These are phyloP conservation scores for Articulospora tetracladia DNA, from an alignment of 495 filamentous ascomycete genomes.

Conservation along the genomic window DNA sequence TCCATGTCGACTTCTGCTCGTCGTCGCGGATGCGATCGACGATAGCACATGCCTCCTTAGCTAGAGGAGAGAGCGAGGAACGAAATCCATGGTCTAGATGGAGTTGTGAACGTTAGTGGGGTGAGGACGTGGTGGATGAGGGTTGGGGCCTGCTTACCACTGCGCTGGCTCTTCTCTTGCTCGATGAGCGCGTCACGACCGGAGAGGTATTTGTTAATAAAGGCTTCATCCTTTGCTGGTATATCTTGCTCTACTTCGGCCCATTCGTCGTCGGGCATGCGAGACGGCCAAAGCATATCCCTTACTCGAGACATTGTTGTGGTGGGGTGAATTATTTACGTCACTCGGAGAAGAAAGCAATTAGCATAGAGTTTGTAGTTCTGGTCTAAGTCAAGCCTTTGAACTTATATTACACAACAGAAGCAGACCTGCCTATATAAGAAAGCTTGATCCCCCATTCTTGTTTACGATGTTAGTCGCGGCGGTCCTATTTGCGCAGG, in stretches of 20 bases:
- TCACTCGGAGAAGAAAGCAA: background rate
- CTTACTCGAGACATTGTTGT: constrained; percentile 19
- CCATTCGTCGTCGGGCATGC: constrained; percentile 49
- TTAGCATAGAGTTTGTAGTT: background rate
- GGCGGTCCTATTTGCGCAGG: background rate
- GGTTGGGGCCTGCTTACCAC: constrained; percentile 54
- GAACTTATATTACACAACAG: background rate
- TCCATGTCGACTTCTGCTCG: constrained; percentile 72
- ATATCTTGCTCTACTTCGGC: constrained; percentile 46
- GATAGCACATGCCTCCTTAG: constrained; percentile 70
- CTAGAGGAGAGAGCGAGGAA: constrained; percentile 67
- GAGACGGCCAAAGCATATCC: constrained; percentile 22
- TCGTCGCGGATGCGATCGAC: constrained; percentile 72
- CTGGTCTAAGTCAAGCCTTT: background rate
- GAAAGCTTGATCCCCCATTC: constrained; percentile 6
- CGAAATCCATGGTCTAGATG: constrained; percentile 55
- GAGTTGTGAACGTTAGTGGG: constrained; percentile 12
- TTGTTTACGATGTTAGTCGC: background rate
- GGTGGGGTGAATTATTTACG: background rate
- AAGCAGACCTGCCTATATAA: background rate
- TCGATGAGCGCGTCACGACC: constrained; percentile 73
- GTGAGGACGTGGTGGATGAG: background rate
- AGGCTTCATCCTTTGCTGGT: constrained; percentile 56
- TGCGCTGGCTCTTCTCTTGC: constrained; percentile 77
- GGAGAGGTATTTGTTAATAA: constrained; percentile 74